phyloP scores from a whole-genome alignment of 2,329 filamentous ascomycete genomes.

The Diaporthe humulicola region DNA sequence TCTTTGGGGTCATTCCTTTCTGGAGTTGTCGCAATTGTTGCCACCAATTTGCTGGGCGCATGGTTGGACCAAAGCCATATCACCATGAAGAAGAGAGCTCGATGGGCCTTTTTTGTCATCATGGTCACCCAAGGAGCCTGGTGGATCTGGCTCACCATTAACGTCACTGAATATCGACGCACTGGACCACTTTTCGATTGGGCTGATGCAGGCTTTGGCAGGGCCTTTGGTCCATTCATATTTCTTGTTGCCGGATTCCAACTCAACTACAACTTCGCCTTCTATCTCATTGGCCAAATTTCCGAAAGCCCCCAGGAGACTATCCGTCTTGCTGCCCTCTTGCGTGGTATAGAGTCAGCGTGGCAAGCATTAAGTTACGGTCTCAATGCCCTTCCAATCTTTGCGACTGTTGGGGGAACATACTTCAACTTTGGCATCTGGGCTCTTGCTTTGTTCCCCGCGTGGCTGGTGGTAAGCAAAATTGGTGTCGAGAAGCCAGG shows the following conservation, averaged over 20 bases:
- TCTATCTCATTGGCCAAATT: not conserved
- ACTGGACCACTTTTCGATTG: slow-evolving; percentile 6
- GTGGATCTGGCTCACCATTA: slow-evolving; percentile 26
- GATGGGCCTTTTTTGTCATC: slow-evolving; percentile 1
- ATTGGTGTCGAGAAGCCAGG: not conserved
- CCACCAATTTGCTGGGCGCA: not conserved
- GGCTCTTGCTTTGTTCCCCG: not conserved
- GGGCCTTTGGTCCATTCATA: not conserved
- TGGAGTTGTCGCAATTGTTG: not conserved
- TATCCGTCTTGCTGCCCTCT: slow-evolving; percentile 4
- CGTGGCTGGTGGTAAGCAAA: not conserved
- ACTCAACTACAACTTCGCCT: slow-evolving; percentile 13
- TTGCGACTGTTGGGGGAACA: not conserved
- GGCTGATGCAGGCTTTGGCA: slow-evolving; percentile 16
- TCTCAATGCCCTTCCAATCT: not conserved
- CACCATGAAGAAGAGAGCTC: not conserved
- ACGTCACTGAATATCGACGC: slow-evolving; percentile 5
- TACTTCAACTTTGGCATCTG: slow-evolving; percentile 8
- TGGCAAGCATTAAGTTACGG: slow-evolving; percentile 12
- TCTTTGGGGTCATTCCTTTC: slow-evolving; percentile 6
- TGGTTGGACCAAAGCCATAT: slow-evolving; percentile 10
- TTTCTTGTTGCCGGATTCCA: slow-evolving; percentile 16
- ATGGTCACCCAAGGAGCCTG: slow-evolving; percentile 2
- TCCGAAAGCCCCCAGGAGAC: slow-evolving; percentile 9
- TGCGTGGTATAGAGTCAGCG: slow-evolving; percentile 3